Percentiles rank a stretch among this genome's conserved stretches.
phyloP scores from a whole-genome alignment of 306 rosid genomes.

The Clitoria ternatea region DNA sequence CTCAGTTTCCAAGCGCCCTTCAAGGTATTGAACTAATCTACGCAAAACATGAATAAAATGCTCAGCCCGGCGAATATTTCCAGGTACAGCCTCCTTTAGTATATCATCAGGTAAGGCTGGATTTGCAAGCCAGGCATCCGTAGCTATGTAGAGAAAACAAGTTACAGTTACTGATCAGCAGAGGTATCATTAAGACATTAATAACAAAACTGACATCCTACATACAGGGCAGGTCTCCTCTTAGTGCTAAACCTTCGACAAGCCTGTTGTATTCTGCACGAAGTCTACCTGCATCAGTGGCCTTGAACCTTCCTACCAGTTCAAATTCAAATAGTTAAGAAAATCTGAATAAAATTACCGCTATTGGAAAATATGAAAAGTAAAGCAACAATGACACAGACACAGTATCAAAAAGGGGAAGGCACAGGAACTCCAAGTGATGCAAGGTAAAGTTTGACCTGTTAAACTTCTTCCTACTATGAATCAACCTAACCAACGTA shows the following conservation, averaged over 20 bases:
- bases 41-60: constrained; percentile 78
- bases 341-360: constrained; percentile 38
- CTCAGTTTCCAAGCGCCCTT: constrained; percentile 87
- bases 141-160: constrained; percentile 43
- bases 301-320: constrained; percentile 98
- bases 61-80: constrained; percentile 91
- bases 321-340: constrained; percentile 58
- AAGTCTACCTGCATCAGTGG: constrained; percentile 92
- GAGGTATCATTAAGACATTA: background rate
- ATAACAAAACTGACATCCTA: constrained; percentile 10
- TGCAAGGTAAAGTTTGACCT: background rate
- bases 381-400: background rate
- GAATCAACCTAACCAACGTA: background rate
- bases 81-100: constrained; percentile 95
- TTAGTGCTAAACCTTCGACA: constrained; percentile 88
- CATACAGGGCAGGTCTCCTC: constrained; percentile 82
- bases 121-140: constrained; percentile 85
- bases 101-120: constrained; percentile 96
- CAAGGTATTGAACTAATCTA: constrained; percentile 86
- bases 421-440: background rate
- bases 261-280: constrained; percentile 91
- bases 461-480: background rate
- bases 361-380: constrained; percentile 14
- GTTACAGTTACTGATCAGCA: constrained; percentile 6
- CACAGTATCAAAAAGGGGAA: background rate